Conservation (phyloP, 345 rosid species). For the Syzygium aromaticum region DNA sequence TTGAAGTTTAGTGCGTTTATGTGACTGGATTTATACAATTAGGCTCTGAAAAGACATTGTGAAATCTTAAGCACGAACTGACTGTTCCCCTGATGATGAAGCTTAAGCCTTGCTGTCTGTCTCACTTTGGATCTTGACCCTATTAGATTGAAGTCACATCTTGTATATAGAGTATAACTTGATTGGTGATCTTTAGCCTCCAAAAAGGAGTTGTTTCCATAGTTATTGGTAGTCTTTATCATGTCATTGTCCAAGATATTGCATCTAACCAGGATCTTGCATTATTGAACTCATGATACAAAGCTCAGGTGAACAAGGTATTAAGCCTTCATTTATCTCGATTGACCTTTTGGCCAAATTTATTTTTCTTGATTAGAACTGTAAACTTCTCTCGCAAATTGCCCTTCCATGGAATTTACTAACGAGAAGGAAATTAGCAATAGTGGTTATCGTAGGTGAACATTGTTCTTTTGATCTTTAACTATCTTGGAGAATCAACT, state of each 20-base stretch:
- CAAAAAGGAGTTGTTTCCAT: background rate
- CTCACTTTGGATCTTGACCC: background rate
- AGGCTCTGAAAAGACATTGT: background rate
- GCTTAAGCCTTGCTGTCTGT: background rate
- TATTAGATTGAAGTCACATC: background rate
- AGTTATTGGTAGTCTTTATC: background rate
- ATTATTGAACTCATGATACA: background rate
- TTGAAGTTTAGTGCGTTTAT: background rate
- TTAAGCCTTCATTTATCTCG: background rate
- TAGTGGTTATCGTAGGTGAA: background rate
- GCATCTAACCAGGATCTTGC: background rate
- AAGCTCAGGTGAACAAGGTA: background rate
- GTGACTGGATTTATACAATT: background rate
- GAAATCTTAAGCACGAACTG: background rate
- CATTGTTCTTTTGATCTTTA: background rate
- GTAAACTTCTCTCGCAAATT: background rate
- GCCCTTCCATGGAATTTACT: background rate
- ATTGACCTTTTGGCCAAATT: background rate
- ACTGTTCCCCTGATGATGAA: background rate
- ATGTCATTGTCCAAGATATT: background rate
- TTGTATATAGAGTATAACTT: background rate
- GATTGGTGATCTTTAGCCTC: background rate
- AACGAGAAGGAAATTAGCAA: background rate
- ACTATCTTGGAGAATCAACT: no score
- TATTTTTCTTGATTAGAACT: background rate